A percentile compares a stretch with the other conserved stretches of the same genome.
These are phyloP conservation scores for Ophiostoma ulmi DNA, from an alignment of 2,329 filamentous ascomycete genomes.

Conservation along the genomic window DNA sequence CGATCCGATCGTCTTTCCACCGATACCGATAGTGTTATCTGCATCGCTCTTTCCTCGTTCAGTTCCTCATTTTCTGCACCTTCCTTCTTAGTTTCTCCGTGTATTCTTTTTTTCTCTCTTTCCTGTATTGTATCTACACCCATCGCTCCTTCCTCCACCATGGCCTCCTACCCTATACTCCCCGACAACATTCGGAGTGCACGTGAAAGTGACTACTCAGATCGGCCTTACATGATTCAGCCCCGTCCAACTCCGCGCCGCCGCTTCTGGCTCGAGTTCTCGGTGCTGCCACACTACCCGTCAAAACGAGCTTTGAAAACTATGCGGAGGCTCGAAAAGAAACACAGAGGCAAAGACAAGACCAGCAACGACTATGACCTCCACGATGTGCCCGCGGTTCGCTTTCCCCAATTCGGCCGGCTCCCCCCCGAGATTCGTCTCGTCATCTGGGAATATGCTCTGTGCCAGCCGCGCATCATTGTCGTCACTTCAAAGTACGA, in stretches of 20 bases:
- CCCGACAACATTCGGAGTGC: not conserved
- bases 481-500: constrained; percentile 37
- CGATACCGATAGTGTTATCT: constrained; percentile 9
- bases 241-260: not conserved
- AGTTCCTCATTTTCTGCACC: not conserved
- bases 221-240: not conserved
- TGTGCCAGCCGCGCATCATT: constrained; percentile 42
- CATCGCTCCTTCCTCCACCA: not conserved
- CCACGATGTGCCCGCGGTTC: constrained; percentile 21
- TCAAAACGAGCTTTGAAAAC: constrained; percentile 27
- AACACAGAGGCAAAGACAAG: not conserved
- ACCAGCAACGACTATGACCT: not conserved
- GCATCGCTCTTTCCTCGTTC: not conserved
- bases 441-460: constrained; percentile 41
- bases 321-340: not conserved
- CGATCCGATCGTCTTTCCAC: not conserved
- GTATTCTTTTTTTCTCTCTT: not conserved
- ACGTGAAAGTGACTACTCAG: not conserved
- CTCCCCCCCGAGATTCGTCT: constrained; percentile 45
- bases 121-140: not conserved
- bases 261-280: constrained; percentile 44
- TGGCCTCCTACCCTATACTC: not conserved
- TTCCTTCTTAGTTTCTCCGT: not conserved
- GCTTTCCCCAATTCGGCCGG: constrained; percentile 39
- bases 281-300: constrained; percentile 40